Conservation (phyloP, 148 eudicot genomes). For the Camellia lanceoleosa region DNA sequence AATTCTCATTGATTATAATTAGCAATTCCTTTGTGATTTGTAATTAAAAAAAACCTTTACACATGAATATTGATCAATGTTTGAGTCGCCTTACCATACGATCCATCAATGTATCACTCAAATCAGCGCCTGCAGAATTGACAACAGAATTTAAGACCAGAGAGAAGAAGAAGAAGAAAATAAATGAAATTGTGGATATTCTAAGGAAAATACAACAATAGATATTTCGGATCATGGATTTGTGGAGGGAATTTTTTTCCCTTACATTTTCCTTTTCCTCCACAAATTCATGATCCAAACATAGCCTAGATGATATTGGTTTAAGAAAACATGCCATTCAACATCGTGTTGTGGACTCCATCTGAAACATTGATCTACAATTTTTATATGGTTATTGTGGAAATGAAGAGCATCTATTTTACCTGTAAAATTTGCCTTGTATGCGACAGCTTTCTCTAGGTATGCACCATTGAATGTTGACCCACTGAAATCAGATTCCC, state of each 20-base stretch:
- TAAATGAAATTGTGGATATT: neutral
- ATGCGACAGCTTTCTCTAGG: slow-evolving; percentile 98
- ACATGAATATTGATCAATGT: neutral
- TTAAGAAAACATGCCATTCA: neutral
- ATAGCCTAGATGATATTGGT: neutral
- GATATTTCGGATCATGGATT: no score
- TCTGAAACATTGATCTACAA: neutral
- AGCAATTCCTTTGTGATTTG: neutral
- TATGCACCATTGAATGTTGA: slow-evolving; percentile 98
- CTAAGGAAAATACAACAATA: no score
- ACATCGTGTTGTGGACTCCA: neutral
- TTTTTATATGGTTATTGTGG: neutral
- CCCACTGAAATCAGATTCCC: slow-evolving; percentile 97
- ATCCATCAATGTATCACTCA: slow-evolving; percentile 97
- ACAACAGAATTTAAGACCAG: neutral
- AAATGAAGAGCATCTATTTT: slow-evolving; percentile 8
- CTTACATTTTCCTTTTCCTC: no score
- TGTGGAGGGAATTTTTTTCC: no score
- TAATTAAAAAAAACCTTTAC: neutral
- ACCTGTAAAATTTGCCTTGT: slow-evolving; percentile 93
- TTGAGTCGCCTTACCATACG: slow-evolving; percentile 63
- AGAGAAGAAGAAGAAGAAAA: neutral
- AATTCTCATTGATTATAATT: neutral
- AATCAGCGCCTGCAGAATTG: slow-evolving; percentile 75
- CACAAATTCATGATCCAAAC: no score